Evolutionary conservation across 768 basidiomycete species (phyloP), one percentile per base, ranked within the genome.

Genomic region (Cyathus striatus): DNA sequence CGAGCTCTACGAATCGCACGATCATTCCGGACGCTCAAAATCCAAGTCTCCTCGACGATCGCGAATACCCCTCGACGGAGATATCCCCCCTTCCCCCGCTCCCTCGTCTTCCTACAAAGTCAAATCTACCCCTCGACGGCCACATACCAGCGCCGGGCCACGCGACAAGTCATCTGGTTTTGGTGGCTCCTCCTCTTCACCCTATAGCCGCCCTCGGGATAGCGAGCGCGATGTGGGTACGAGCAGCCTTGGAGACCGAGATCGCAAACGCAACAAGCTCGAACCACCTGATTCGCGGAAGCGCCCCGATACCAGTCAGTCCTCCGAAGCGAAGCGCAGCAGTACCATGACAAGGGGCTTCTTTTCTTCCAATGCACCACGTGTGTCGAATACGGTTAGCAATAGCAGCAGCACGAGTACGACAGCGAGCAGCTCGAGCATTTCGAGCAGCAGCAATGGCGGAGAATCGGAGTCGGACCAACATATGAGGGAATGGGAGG

Each of bases 91-190:
- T 10, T 63, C 73, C 7, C 72, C 71, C n/a, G 53, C 58, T 25
- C 66, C 64, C 20, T n/a, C n/a, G n/a, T 39, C 41, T 33, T 21
- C 49, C 51, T 16, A 57, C 43, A 45, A 64, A 53, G 46, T 44
- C 43, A 49, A 68, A 58, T 45, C 53, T 16, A 49, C 59, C 34
- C 57, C 64, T 27, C 70, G 79, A 45, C 64, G 85, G 36, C 85
- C 85, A 24, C 84, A 88, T 55, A 87, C 85, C 18, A 83, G 81
- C 45, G 83, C 82, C n/a, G 84, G 85, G 10, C 80, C 78, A 21
- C 66, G 81, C 45, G 84, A 86, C 54, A 72, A 69, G 56, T 57
- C 70, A 22, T 16, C 45, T 4, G 30, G 24, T 16, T 22, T 42
- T 34, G 57, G 55, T n/a, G 49, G 48, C 21, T 49, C 52, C n/a